phyloP scores from a whole-genome alignment of 192 early-diverging fungal species.

The Linnemannia schmuckeri region DNA sequence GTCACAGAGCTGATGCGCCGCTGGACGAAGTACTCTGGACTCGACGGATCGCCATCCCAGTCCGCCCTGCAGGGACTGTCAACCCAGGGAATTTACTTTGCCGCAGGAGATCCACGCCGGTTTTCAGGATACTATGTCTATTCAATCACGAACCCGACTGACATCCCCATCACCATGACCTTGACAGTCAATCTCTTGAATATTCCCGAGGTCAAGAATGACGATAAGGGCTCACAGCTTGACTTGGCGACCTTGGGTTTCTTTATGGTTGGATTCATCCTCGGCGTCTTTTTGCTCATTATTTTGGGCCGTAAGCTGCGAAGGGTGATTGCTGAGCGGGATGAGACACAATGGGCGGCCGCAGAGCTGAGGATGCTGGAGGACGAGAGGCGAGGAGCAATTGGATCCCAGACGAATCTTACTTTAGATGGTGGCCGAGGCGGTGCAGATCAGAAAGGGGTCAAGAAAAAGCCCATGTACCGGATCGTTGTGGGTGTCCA shows the following conservation, averaged over 20 bases:
- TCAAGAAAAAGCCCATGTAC: constrained; percentile 47
- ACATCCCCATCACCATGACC: background rate
- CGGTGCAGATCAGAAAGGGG: background rate
- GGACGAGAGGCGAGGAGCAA: constrained; percentile 36
- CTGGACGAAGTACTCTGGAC: constrained; percentile 34
- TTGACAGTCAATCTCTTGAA: constrained; percentile 22
- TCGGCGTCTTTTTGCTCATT: constrained; percentile 18
- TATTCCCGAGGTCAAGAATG: background rate
- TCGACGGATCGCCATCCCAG: constrained; percentile 29
- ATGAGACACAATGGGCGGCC: background rate
- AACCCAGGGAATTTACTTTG: constrained; percentile 11
- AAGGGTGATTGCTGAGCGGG: constrained; percentile 9
- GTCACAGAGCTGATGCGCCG: constrained; percentile 26
- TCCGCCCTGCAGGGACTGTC: constrained; percentile 8
- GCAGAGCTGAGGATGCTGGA: constrained; percentile 26
- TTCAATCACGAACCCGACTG: constrained; percentile 30
- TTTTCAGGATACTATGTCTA: constrained; percentile 56
- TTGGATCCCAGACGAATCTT: background rate
- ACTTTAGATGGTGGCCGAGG: background rate
- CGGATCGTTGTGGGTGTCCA: constrained; percentile 31
- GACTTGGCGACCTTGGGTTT: constrained; percentile 43
- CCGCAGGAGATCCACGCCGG: constrained; percentile 38
- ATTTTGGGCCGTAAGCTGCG: constrained; percentile 24
- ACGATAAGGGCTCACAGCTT: background rate
- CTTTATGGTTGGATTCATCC: constrained; percentile 38